Conservation (phyloP, 257 asterid genomes). For the Leptodermis oblonga region DNA sequence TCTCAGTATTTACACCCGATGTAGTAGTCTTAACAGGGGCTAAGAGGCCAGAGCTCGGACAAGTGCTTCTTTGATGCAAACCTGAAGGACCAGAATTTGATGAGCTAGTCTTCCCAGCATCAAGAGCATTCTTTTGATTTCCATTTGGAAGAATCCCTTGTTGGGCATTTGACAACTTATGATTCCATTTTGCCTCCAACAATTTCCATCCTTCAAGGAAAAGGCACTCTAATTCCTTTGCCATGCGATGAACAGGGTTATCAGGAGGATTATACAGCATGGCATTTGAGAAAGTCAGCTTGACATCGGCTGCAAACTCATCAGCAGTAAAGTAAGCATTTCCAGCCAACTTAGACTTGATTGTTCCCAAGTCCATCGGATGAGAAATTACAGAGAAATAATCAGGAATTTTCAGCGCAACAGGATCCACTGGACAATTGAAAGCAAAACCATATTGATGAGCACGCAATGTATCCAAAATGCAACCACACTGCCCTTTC, state of each 20-base stretch:
- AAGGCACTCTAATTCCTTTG: conserved; percentile 36
- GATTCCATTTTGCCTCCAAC: conserved; percentile 42
- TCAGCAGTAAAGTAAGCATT: conserved; percentile 43
- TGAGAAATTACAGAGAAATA: conserved; percentile 47
- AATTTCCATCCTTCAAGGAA: conserved; percentile 57
- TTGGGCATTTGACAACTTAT: conserved; percentile 19
- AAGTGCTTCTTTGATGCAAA: background rate
- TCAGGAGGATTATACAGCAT: conserved; percentile 63
- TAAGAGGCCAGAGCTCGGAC: background rate
- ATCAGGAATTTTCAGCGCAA: conserved; percentile 59
- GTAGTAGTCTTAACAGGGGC: background rate
- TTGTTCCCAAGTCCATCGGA: conserved; percentile 92
- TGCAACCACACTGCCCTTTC: conserved; percentile 42
- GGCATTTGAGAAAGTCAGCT: conserved; percentile 72
- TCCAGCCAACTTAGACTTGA: conserved; percentile 47
- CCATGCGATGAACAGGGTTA: conserved; percentile 41
- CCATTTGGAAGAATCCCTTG: conserved; percentile 16
- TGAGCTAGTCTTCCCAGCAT: conserved; percentile 13
- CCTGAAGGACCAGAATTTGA: background rate
- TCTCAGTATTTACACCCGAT: conserved; percentile 6
- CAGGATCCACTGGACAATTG: conserved; percentile 74
- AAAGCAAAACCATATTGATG: conserved; percentile 44
- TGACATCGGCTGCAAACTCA: conserved; percentile 71
- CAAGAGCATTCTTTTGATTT: conserved; percentile 22
- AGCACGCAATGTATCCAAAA: conserved; percentile 46